Conservation (phyloP, 2,329 filamentous ascomycete genomes). For the Hymenoscyphus fructigenus region DNA sequence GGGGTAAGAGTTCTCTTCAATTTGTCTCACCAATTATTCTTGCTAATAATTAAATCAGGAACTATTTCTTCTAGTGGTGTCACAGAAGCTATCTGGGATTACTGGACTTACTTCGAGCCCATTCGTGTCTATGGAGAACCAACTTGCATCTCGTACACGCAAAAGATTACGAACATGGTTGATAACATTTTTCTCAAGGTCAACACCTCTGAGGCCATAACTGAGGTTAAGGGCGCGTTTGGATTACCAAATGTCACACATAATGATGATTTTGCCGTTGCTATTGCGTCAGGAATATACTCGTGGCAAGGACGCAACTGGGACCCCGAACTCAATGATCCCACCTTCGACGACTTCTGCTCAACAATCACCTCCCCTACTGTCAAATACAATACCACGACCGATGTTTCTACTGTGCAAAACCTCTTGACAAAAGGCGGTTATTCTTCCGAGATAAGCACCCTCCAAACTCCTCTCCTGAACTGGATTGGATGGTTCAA, state of each 20-base stretch:
- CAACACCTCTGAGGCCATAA: slow-evolving; percentile 42
- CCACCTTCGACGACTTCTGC: slow-evolving; percentile 53
- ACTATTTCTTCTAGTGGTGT: slow-evolving; percentile 80
- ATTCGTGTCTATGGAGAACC: slow-evolving; percentile 55
- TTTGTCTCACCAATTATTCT: neutral
- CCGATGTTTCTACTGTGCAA: slow-evolving; percentile 62
- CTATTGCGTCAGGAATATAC: slow-evolving; percentile 44
- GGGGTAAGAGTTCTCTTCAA: slow-evolving; percentile 44
- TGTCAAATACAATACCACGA: slow-evolving; percentile 59
- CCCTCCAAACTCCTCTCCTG: slow-evolving; percentile 50
- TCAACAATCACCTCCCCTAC: slow-evolving; percentile 50
- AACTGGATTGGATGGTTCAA: slow-evolving; percentile 59
- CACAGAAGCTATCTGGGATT: slow-evolving; percentile 74
- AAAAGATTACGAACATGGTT: slow-evolving; percentile 57
- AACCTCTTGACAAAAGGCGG: slow-evolving; percentile 48
- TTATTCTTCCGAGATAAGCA: slow-evolving; percentile 42
- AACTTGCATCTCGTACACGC: slow-evolving; percentile 63
- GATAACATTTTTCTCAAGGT: slow-evolving; percentile 56
- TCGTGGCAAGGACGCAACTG: slow-evolving; percentile 58
- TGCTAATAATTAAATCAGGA: slow-evolving; percentile 29
- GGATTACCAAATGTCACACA: slow-evolving; percentile 46
- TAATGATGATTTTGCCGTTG: slow-evolving; percentile 51
- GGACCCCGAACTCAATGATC: slow-evolving; percentile 54
- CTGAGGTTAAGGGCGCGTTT: slow-evolving; percentile 52
- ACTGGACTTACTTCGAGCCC: slow-evolving; percentile 64